Evolutionary conservation across 1,139 yeast genomes (phyloP), one percentile per base, ranked within the genome.

Genomic region (Sugiyamaella neomexicana): DNA sequence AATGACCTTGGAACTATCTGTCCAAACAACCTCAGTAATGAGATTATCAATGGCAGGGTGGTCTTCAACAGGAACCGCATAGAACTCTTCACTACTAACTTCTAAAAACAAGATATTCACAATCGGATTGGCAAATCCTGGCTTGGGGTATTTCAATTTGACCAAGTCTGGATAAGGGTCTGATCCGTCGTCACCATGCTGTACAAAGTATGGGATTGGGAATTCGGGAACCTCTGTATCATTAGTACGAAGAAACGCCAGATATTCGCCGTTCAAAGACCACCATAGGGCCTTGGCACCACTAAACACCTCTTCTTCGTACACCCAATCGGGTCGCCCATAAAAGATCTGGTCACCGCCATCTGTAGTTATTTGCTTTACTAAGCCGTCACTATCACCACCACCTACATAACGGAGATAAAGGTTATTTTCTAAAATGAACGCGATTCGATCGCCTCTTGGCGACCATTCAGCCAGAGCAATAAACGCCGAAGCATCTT

Each of bases 291-390:
- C 82, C 43, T 73, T 73, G 60, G 86, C 89, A 5, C 76, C 73
- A 0, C 80, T 77, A 4, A 85, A 69, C 0, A 93, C 90, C 65
- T 95, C 99, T 65, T 95, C 99, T 68, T 93, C 99, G 66, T 93
- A 93, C 0, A 93, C 89, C 99, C 99, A 93, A 65, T 93, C 99
- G 0, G 97, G 86, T 58, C 82, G 85, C 0, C 96, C 99, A 66
- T 93, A 89, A 63, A 83, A 81, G n/a, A 89, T 75, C 45, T 79
- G 72, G 0, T 69, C 69, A 4, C 86, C 79, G 0, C 97, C 97
- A 63, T 83, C 90, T 1, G 65, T 56, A 0, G 98, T 89, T 10
- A 93, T 71, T 63, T 75, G 78, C 0, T 58, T 63, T 4, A 73
- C 62, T 9, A 62, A 56, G 9, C 62, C 62, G 38, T 59, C 63